A percentile compares a stretch with the other conserved stretches of the same genome.
These are phyloP conservation scores for Arctium minus DNA, from an alignment of 129 eudicot species.

Conservation along the genomic window DNA sequence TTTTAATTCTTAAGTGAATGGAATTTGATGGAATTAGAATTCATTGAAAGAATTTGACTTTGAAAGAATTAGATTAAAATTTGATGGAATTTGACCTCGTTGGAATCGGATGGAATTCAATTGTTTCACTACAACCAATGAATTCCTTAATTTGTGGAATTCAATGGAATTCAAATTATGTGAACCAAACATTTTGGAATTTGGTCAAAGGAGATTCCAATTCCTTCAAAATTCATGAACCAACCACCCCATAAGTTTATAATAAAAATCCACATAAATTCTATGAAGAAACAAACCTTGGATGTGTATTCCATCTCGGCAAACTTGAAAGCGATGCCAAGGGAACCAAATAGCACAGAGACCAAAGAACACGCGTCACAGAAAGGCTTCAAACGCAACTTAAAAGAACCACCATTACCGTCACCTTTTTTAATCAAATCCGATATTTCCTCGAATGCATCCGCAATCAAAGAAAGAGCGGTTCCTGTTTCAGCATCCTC, in stretches of 20 bases:
- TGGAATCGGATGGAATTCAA: too few relatives aligned
- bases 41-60: too few relatives aligned
- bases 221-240: too few relatives aligned
- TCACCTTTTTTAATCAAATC: conserved; percentile 31
- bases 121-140: too few relatives aligned
- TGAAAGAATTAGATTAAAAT: too few relatives aligned
- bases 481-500: conserved; percentile 36
- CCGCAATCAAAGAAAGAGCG: conserved; percentile 56
- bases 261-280: neutral
- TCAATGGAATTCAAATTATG: too few relatives aligned
- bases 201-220: too few relatives aligned
- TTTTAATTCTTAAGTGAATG: too few relatives aligned
- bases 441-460: conserved; percentile 73
- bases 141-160: too few relatives aligned
- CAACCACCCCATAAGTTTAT: neutral
- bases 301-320: conserved; percentile 80
- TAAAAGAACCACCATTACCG: conserved; percentile 28
- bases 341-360: conserved; percentile 71
- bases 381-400: conserved; percentile 65
- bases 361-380: conserved; percentile 84
- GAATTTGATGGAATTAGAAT: too few relatives aligned
- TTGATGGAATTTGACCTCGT: too few relatives aligned
- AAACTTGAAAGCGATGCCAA: conserved; percentile 80
- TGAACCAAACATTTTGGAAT: too few relatives aligned
- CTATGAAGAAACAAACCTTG: conserved; percentile 47